Evolutionary conservation across 192 early-diverging fungal species (phyloP), one percentile per base, ranked within the genome.

Genomic region (Coemansia aciculifera): DNA sequence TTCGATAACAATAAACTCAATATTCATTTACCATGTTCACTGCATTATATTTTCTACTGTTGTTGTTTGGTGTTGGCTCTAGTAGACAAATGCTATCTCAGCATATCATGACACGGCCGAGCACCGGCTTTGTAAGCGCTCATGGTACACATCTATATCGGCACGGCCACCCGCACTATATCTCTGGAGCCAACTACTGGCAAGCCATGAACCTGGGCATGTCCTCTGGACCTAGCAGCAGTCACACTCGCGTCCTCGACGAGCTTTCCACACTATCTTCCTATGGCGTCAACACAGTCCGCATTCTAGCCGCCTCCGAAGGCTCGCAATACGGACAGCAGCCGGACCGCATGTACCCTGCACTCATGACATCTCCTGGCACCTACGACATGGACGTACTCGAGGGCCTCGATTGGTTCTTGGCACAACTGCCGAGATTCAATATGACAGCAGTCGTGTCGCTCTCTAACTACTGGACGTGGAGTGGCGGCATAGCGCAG

Each of bases 121-220:
- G 3, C 8, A 13, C 31, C 9, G 36, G n/a, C 21, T 88, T 86
- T 64, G 79, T 89, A 6, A 62, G 67, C 1, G 83, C 85, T 23
- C 52, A 54, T 12, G 85, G 81, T 10, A 73, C 77, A 1, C 44
- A 65, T 1, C 86, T 88, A 11, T 46, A 51, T 21, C 71, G 63
- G 11, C 34, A 79, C 42, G 72, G 72, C 13, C 49, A 67, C 17
- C 46, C 64, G 23, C 83, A 85, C 54, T 59, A 57, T 12, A 61
- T 89, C 3, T 72, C 62, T 4, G 86, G 87, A 12, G 89, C 90
- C 52, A 91, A 91, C 75, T 91, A 89, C 66, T 91, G 90, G 90
- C 86, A 90, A 40, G 90, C 88, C 12, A 90, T 91, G 89, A 88
- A 91, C 76, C 75, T 91, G 23, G 87, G 84, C 15, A 79, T 85